A percentile compares a stretch with the other conserved stretches of the same genome.
Conservation (phyloP, 257 asterid species). For the Fraxinus pennsylvanica region DNA sequence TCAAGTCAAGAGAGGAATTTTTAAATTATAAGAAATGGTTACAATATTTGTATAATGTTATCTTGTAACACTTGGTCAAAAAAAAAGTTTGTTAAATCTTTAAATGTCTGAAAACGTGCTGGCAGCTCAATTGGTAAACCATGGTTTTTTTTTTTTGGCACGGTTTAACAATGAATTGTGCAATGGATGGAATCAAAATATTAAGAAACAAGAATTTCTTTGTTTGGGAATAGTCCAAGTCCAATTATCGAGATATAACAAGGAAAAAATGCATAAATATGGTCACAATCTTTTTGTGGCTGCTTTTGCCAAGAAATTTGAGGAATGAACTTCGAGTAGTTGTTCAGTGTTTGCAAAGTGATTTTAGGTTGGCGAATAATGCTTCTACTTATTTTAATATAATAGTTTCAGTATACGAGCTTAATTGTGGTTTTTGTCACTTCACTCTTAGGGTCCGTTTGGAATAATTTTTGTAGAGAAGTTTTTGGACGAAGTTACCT, state of each 20-base stretch:
- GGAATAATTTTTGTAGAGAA: too few relatives aligned
- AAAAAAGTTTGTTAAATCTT: neutral
- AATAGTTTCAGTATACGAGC: too few relatives aligned
- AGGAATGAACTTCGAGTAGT: too few relatives aligned
- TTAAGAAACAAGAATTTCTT: neutral
- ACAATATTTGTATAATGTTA: neutral
- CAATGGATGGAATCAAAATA: neutral
- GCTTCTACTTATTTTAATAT: too few relatives aligned
- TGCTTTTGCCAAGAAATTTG: too few relatives aligned
- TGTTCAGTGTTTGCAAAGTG: too few relatives aligned
- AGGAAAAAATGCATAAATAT: too few relatives aligned
- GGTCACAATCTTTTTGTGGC: too few relatives aligned
- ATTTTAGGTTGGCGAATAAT: too few relatives aligned
- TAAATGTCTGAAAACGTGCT: constrained; percentile 35
- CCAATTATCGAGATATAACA: neutral
- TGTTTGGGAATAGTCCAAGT: neutral
- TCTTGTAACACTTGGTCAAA: constrained; percentile 16
- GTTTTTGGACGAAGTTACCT: too few relatives aligned
- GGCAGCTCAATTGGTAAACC: constrained; percentile 22
- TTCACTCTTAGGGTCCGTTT: too few relatives aligned
- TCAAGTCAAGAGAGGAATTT: constrained; percentile 24
- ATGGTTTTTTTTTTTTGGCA: neutral
- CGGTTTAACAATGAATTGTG: neutral
- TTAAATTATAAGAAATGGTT: neutral
- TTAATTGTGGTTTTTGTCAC: too few relatives aligned